Conservation (phyloP, 257 asterid genomes). For the Solanum sparsipilum region DNA sequence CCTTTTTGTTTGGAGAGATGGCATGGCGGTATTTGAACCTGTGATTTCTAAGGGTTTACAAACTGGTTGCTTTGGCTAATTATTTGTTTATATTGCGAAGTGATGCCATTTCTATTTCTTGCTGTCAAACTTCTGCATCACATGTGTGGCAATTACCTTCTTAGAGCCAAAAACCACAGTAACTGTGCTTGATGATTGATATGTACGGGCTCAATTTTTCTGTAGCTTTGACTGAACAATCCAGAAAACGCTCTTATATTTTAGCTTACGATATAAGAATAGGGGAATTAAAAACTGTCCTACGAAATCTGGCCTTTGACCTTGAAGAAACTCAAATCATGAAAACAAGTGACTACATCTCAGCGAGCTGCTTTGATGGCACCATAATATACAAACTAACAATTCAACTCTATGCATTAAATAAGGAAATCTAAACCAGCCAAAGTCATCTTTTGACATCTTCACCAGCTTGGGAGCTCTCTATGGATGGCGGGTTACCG, state of each 20-base stretch:
- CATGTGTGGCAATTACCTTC: not conserved
- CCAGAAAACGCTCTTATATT: not conserved
- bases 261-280: not conserved
- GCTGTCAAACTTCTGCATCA: not conserved
- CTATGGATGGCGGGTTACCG: conserved; percentile 28
- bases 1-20: not conserved
- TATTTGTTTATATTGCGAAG: no score
- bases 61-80: not conserved
- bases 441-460: conserved; percentile 35
- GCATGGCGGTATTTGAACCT: not conserved
- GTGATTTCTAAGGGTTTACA: not conserved
- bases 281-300: not conserved
- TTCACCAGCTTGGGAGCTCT: conserved; percentile 27
- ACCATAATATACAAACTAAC: conserved; percentile 26
- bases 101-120: not conserved
- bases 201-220: not conserved
- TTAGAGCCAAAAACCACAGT: not conserved
- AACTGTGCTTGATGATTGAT: not conserved
- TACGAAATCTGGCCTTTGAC: not conserved
- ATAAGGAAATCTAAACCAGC: not conserved
- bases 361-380: conserved; percentile 77
- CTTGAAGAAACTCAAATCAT: conserved; percentile 5
- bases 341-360: conserved; percentile 22
- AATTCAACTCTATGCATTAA: conserved; percentile 3
- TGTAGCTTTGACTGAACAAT: not conserved